These are phyloP conservation scores for Athelia psychrophila DNA, from an alignment of 1,284 basidiomycete species.

Conservation along the genomic window DNA sequence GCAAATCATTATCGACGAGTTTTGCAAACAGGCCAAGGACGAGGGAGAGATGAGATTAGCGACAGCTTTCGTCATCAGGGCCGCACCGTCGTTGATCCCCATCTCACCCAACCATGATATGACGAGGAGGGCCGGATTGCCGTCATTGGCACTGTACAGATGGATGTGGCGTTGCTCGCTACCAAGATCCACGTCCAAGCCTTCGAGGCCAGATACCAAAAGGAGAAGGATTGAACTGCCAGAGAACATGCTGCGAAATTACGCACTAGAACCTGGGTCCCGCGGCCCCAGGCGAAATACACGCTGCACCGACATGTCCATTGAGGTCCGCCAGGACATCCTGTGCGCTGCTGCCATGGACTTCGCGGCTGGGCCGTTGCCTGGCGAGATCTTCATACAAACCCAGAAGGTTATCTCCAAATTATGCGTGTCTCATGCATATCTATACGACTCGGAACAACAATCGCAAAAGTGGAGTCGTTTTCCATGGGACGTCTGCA, in stretches of 20 bases:
- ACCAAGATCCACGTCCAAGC: slow-evolving; percentile 7
- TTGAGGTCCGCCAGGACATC: slow-evolving; percentile 36
- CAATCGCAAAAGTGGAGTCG: background rate
- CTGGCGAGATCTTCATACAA: background rate
- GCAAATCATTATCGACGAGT: slow-evolving; percentile 30
- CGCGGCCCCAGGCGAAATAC: no score
- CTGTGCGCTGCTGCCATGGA: slow-evolving; percentile 31
- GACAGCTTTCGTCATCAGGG: slow-evolving; percentile 13
- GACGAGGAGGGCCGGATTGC: slow-evolving; percentile 6
- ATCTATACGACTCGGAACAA: background rate
- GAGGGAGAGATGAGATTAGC: slow-evolving; percentile 4
- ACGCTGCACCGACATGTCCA: slow-evolving; percentile 31
- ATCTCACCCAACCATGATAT: background rate
- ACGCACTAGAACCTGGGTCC: no score
- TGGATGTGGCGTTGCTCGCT: slow-evolving; percentile 24
- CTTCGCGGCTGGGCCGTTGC: slow-evolving; percentile 39
- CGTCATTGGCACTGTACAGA: slow-evolving; percentile 24
- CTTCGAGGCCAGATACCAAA: slow-evolving; percentile 1
- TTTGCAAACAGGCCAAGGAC: slow-evolving; percentile 11
- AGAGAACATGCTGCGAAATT: slow-evolving; percentile 5
- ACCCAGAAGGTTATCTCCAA: background rate
- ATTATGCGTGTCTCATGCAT: background rate
- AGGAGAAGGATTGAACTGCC: slow-evolving; percentile 5
- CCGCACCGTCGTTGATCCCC: slow-evolving; percentile 15
- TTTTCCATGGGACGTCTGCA: background rate